Evolutionary conservation across 108 stramenopile species (phyloP).

Genomic region (Epipyxis sp.): DNA sequence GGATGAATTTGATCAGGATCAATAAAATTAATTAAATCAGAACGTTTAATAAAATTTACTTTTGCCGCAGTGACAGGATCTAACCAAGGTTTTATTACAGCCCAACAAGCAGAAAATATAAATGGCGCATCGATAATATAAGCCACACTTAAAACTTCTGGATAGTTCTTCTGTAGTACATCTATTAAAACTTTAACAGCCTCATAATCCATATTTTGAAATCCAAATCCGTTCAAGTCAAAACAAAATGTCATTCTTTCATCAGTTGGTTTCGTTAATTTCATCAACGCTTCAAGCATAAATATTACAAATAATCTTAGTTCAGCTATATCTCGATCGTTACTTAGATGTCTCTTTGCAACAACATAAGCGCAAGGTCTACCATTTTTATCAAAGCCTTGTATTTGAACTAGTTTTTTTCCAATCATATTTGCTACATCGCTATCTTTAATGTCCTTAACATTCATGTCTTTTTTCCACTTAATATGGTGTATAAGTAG

Average conservation of each 20-base stretch:
- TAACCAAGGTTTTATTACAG: slow-evolving; percentile 31
- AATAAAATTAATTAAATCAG: neutral
- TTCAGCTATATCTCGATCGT: neutral
- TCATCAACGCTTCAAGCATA: neutral
- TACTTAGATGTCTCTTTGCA: neutral
- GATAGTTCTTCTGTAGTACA: slow-evolving; percentile 35
- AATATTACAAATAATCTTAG: neutral
- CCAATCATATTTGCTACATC: neutral
- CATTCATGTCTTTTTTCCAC: neutral
- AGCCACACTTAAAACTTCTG: slow-evolving; percentile 37
- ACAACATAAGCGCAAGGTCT: neutral
- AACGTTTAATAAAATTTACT: slow-evolving; percentile 19
- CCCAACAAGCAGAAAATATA: slow-evolving; percentile 35
- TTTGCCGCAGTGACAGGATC: slow-evolving; percentile 39
- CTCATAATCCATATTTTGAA: neutral
- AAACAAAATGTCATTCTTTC: neutral
- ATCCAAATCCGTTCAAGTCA: neutral
- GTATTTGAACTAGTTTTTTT: neutral
- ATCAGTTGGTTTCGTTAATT: neutral
- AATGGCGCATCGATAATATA: slow-evolving; percentile 37
- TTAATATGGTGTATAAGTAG: neutral
- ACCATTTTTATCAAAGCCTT: neutral
- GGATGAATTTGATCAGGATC: neutral
- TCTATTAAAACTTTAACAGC: neutral
- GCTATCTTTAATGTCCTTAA: neutral